Percentiles rank a stretch among this genome's conserved stretches.
These are phyloP conservation scores for Phytophthora vignae DNA, from an alignment of 352 stramenopile species.

Conservation along the genomic window DNA sequence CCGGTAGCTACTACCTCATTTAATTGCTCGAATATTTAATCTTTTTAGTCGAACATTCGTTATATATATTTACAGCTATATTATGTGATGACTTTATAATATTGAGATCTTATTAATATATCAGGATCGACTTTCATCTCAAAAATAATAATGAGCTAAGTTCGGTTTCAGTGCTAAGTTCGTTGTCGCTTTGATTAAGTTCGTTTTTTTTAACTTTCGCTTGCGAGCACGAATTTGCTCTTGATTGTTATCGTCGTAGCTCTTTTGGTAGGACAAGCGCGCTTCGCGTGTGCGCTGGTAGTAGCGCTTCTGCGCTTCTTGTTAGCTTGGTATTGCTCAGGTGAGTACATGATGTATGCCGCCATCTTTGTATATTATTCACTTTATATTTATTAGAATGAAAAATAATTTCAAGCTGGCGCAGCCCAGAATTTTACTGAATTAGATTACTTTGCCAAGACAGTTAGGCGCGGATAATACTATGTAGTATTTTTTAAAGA, in stretches of 20 bases:
- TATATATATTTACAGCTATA: conserved; percentile 11
- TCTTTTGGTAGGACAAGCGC: conserved; percentile 9
- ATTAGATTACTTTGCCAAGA: conserved; percentile 2
- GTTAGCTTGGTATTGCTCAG: conserved; percentile 4
- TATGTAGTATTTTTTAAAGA: background rate
- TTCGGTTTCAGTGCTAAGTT: conserved; percentile 1
- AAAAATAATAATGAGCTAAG: background rate
- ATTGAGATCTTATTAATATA: conserved; percentile 5
- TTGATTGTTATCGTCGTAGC: conserved; percentile 20
- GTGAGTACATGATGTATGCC: conserved; percentile 8
- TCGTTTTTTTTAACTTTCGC: conserved; percentile 11
- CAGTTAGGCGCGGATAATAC: background rate
- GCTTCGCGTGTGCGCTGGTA: conserved; percentile 6
- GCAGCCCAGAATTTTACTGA: background rate
- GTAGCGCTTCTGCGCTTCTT: conserved; percentile 13
- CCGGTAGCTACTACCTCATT: conserved; percentile 14
- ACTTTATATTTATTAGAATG: conserved; percentile 2
- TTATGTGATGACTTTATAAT: conserved; percentile 14
- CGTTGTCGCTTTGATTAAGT: background rate
- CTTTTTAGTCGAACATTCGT: conserved; percentile 2
- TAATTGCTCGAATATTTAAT: conserved; percentile 6
- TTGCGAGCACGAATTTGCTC: conserved; percentile 11
- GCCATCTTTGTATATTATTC: conserved; percentile 6
- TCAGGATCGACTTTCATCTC: conserved; percentile 15
- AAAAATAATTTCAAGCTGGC: conserved; percentile 1